These are phyloP conservation scores for Podila minutissima DNA, from an alignment of 192 early-diverging fungal species.

Conservation along the genomic window DNA sequence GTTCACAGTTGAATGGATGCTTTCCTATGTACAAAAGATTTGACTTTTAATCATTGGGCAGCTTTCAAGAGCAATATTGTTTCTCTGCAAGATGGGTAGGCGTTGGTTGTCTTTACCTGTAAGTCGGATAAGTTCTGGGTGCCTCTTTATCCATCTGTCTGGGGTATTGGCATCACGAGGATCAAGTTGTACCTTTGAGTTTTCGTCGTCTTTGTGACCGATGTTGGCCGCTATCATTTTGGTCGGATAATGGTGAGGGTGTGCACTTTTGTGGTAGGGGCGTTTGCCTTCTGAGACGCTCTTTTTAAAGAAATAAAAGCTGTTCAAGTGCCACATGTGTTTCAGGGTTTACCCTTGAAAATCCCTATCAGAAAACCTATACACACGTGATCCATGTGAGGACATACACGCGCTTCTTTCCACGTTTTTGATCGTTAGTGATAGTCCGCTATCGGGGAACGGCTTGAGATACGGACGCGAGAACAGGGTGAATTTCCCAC, in stretches of 20 bases:
- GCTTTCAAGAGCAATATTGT: not conserved
- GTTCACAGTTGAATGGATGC: slow-evolving; percentile 71
- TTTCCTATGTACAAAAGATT: slow-evolving; percentile 31
- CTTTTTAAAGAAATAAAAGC: slow-evolving; percentile 4
- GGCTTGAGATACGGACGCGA: not conserved
- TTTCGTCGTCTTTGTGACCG: slow-evolving; percentile 9
- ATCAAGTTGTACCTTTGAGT: slow-evolving; percentile 22
- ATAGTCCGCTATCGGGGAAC: not conserved
- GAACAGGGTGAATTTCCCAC: too few species aligned
- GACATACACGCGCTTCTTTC: not conserved
- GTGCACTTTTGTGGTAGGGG: not conserved
- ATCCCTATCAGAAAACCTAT: not conserved
- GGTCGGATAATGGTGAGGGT: too few species aligned
- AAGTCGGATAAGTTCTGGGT: slow-evolving; percentile 58
- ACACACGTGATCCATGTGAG: slow-evolving; percentile 7
- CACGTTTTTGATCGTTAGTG: slow-evolving; percentile 7
- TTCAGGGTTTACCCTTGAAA: not conserved
- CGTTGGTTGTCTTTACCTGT: slow-evolving; percentile 36
- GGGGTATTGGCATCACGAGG: slow-evolving; percentile 55
- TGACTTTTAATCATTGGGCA: not conserved
- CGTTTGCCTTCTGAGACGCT: not conserved
- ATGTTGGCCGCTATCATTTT: slow-evolving; percentile 4
- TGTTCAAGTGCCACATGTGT: too few species aligned
- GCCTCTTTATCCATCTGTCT: slow-evolving; percentile 59
- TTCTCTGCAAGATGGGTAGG: not conserved